Evolutionary conservation across 1,139 yeast species (phyloP), one percentile per base, ranked within the genome.

Genomic region (Candida pseudoviswanathii): DNA sequence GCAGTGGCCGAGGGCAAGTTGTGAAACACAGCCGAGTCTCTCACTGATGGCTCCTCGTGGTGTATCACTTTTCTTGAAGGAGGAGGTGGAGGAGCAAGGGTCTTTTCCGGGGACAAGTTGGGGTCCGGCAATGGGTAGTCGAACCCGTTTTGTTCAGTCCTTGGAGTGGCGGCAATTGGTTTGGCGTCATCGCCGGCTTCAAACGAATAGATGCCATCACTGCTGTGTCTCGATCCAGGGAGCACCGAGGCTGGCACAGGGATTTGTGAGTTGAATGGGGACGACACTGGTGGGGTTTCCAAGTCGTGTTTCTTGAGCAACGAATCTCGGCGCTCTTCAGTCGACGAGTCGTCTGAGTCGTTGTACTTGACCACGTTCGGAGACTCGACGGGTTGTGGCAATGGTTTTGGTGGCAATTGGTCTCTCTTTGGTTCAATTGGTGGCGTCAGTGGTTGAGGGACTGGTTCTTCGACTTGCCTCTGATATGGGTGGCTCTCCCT

Each of bases 61-160:
- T 66, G 68, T 2, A 61, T 64, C n/a, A 68, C 78, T 63, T 83
- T 85, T 68, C 91, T 80, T 0, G 91, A 75, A n/a, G 87, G 85
- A 21, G 92, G 92, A n/a, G 89, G 89, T 7, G 84, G 81, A 1
- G 86, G 86, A 32, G 56, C 54, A 37, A 50, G 47, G 21, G 53
- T 46, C 34, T 44, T 44, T 34, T 41, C 49, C 16, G 34, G 49
- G 47, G 39, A 59, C 47, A 43, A 41, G 16, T 53, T 55, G 31
- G 66, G 64, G 36, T 60, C 67, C 2, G 66, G 66, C 10, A 59
- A 52, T 8, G 58, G 40, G 7, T 11, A 27, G 24, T 51, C 56
- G 42, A 56, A 58, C 25, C 54, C 54, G 44, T 52, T 52, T 48
- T 52, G 60, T 39, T 56, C 59, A 11, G 56, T 46, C 43, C 61